Conservation (phyloP, 352 stramenopile species). For the Globisporangium ultimum region DNA sequence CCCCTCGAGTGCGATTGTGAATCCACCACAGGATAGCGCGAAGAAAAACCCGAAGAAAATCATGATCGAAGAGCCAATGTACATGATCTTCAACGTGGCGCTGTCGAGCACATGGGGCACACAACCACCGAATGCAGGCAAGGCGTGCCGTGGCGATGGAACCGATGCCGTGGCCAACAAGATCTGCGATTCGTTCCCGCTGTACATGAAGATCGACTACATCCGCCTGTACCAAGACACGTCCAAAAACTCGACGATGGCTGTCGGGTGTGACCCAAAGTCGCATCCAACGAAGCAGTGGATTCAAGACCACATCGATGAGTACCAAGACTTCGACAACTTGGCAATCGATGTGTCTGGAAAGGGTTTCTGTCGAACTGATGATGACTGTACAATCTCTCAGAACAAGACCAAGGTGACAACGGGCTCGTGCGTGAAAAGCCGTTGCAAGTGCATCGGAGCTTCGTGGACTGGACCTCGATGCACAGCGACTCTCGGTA, state of each 20-base stretch:
- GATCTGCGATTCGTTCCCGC: slow-evolving; percentile 44
- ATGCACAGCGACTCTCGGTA: background rate
- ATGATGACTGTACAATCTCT: slow-evolving; percentile 50
- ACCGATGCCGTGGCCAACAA: slow-evolving; percentile 32
- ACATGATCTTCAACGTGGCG: slow-evolving; percentile 93
- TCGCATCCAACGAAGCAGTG: slow-evolving; percentile 56
- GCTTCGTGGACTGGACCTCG: slow-evolving; percentile 26
- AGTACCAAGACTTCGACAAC: slow-evolving; percentile 55
- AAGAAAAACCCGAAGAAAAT: slow-evolving; percentile 54
- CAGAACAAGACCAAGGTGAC: slow-evolving; percentile 20
- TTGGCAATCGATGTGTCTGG: slow-evolving; percentile 34
- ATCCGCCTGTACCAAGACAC: slow-evolving; percentile 83
- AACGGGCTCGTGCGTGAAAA: slow-evolving; percentile 31
- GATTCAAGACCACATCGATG: slow-evolving; percentile 55
- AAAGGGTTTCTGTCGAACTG: slow-evolving; percentile 42
- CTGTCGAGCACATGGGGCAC: slow-evolving; percentile 75
- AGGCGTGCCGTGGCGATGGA: slow-evolving; percentile 21
- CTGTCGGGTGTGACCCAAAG: slow-evolving; percentile 39
- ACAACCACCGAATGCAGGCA: slow-evolving; percentile 13
- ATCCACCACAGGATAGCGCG: slow-evolving; percentile 26
- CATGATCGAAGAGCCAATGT: slow-evolving; percentile 91
- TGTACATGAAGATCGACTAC: slow-evolving; percentile 81
- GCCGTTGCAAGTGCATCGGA: slow-evolving; percentile 22
- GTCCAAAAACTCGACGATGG: slow-evolving; percentile 35
- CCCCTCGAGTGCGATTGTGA: slow-evolving; percentile 33